Percentiles rank a stretch among this genome's conserved stretches.
These are phyloP conservation scores for Zygoascus sp. DNA, from an alignment of 1,139 yeast species.

Conservation along the genomic window DNA sequence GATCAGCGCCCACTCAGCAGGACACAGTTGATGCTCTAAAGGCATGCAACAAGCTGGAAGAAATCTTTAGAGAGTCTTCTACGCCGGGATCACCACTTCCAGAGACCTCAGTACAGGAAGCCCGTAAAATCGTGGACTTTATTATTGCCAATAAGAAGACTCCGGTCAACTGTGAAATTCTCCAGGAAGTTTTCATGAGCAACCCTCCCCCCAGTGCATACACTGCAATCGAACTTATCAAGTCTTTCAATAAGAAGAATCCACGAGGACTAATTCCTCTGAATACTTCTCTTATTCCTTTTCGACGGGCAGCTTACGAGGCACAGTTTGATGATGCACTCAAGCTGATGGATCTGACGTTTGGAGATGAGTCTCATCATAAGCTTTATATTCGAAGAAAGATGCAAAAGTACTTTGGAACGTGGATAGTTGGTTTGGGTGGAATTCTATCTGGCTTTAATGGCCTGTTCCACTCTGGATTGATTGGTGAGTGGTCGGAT, in stretches of 20 bases:
- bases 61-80: slow-evolving; percentile 17
- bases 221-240: slow-evolving; percentile 23
- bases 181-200: slow-evolving; percentile 25
- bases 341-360: slow-evolving; percentile 55
- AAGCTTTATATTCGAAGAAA: slow-evolving; percentile 25
- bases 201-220: slow-evolving; percentile 27
- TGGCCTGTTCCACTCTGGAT: slow-evolving; percentile 32
- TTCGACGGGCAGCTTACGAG: slow-evolving; percentile 53
- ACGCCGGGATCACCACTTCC: slow-evolving; percentile 21
- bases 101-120: slow-evolving; percentile 21
- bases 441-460: slow-evolving; percentile 34
- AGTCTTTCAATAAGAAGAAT: slow-evolving; percentile 22
- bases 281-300: slow-evolving; percentile 54
- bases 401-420: slow-evolving; percentile 26
- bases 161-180: slow-evolving; percentile 16
- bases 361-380: slow-evolving; percentile 47
- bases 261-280: slow-evolving; percentile 36
- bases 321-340: slow-evolving; percentile 59
- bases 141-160: slow-evolving; percentile 21
- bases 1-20: slow-evolving; percentile 7
- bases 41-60: slow-evolving; percentile 23
- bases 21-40: slow-evolving; percentile 19
- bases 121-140: slow-evolving; percentile 19
- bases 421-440: slow-evolving; percentile 37
- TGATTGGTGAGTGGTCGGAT: slow-evolving; percentile 40